Evolutionary conservation across 306 rosid species (phyloP).

Genomic region (Arachis stenosperma): DNA sequence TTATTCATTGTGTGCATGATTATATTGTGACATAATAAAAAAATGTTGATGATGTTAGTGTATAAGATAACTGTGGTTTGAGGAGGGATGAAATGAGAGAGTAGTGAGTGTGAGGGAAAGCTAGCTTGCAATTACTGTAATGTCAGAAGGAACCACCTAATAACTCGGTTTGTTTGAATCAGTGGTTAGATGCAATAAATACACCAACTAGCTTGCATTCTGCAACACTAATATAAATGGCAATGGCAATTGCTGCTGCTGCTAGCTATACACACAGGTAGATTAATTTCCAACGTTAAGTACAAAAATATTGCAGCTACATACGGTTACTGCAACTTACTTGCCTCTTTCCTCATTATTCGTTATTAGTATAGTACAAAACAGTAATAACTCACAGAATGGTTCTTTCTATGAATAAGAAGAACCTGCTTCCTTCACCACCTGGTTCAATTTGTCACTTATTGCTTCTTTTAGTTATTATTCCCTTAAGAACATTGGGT

Average conservation of each 20-base stretch:
- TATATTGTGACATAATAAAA: too few relatives aligned
- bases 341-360: not conserved
- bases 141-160: not conserved
- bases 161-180: not conserved
- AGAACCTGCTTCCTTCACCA: not conserved
- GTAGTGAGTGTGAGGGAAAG: not conserved
- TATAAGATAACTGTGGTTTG: too few relatives aligned
- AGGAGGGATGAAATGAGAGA: too few relatives aligned
- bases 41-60: too few relatives aligned
- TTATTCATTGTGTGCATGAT: too few relatives aligned
- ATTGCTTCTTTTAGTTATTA: not conserved
- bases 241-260: too few relatives aligned
- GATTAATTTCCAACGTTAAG: too few relatives aligned
- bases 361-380: too few relatives aligned
- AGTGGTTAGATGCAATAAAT: not conserved
- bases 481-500: conserved; percentile 17
- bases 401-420: not conserved
- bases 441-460: not conserved
- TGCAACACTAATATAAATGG: too few relatives aligned
- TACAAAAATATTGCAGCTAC: not conserved
- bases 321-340: too few relatives aligned
- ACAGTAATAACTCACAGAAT: not conserved
- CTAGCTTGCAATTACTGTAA: not conserved
- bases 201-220: not conserved
- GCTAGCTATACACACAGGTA: too few relatives aligned